Evolutionary conservation across 2,329 filamentous ascomycete genomes (phyloP), one percentile per base, ranked within the genome.

Genomic region (Talaromyces piceae): DNA sequence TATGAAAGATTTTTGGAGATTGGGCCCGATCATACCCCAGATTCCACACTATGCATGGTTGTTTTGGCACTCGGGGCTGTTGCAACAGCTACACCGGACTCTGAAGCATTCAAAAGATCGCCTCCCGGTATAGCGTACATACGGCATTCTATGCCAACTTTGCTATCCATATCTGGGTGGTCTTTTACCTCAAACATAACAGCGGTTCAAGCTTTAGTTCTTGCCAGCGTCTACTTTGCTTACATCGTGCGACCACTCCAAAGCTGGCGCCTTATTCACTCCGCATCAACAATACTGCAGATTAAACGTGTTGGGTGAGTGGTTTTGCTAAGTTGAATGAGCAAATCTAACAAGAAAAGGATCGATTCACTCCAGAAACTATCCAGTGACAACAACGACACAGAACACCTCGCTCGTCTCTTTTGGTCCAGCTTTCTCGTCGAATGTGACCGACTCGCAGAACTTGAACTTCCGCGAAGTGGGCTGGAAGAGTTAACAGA

Each of bases 161-260:
- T 64, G 3, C 47, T 62, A 6, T 53, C 66, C 1, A 54, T 62
- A 1, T 50, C 39, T 16, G 48, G 27, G 33, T 49, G 47, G 47
- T 49, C 47, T 33, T 33, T 49, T 13, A 20, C 47, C 5, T 41
- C 47, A 16, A 49, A 18, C 11, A 49, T 49, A 33, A 18, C 41
- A 13, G 33, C 33, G 9, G 25, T 33, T 30, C 63, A 68, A 46
- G 59, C 63, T 4, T 49, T 67, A 6, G 62, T 67, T 4, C 55
- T 68, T 4, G 65, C 62, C 1, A 65, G 65, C 27, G 51, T 67
- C 2, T 68, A 67, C 48, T 67, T 66, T 56, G 63, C 64, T 0
- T 66, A 64, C 39, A 61, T 67, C 26, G 62, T 62, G 2, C 58
- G 62, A 8, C 65, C 65, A 3, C 50, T 67, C 25, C 64, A 68